Percentiles rank a stretch among this genome's conserved stretches.
Conservation (phyloP, 192 early-diverging fungal genomes). For the Cladochytrium replicatum region DNA sequence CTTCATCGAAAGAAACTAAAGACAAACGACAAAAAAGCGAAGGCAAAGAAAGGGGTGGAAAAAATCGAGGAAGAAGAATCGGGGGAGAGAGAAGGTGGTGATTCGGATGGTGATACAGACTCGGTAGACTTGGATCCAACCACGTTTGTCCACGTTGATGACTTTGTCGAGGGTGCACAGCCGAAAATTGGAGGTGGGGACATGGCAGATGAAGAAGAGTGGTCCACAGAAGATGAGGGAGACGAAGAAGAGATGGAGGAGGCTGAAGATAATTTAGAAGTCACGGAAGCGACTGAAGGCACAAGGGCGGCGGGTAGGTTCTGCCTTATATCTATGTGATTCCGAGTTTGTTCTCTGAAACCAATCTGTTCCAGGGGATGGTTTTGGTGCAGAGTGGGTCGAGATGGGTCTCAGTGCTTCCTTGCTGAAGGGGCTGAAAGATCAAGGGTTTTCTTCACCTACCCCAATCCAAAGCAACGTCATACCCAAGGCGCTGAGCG, state of each 20-base stretch:
- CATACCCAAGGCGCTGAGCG: constrained; percentile 60
- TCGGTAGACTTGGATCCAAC: too few species aligned
- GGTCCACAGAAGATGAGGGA: constrained; percentile 3
- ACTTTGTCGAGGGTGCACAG: constrained; percentile 52
- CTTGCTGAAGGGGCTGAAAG: constrained; percentile 58
- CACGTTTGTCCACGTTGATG: constrained; percentile 66
- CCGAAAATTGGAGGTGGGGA: not conserved
- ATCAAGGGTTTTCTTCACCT: constrained; percentile 62
- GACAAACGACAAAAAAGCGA: not conserved
- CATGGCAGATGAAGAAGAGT: not conserved
- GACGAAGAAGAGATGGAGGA: constrained; percentile 24
- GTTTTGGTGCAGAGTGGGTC: constrained; percentile 54
- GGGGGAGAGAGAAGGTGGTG: not conserved
- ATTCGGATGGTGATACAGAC: too few species aligned
- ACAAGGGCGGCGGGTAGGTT: not conserved
- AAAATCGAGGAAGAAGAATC: not conserved
- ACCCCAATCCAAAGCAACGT: constrained; percentile 82
- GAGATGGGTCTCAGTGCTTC: constrained; percentile 41
- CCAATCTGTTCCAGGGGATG: not conserved
- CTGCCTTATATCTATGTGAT: not conserved
- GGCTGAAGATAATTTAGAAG: constrained; percentile 19
- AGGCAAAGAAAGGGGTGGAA: constrained; percentile 15
- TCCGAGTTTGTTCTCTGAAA: not conserved
- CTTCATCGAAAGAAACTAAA: constrained; percentile 11
- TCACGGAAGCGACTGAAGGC: constrained; percentile 11